A percentile compares a stretch with the other conserved stretches of the same genome.
Evolutionary conservation across 2,329 filamentous ascomycete genomes (phyloP).

Genomic region (Lecanicillium sp.): DNA sequence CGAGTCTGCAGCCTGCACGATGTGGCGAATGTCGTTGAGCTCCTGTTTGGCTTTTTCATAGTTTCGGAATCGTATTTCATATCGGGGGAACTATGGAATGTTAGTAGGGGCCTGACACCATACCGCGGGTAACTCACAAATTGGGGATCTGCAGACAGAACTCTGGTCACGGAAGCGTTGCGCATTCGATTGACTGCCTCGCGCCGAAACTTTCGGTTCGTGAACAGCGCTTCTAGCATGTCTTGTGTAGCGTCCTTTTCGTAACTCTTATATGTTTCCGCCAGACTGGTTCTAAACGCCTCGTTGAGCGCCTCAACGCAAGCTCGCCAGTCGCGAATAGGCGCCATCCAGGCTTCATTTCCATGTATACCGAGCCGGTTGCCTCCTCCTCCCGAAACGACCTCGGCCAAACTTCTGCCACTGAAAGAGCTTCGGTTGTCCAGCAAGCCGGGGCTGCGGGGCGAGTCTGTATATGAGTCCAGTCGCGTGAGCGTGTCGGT

Average conservation of each 20-base stretch:
- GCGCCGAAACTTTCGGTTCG: constrained; percentile 35
- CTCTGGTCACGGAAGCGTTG: constrained; percentile 36
- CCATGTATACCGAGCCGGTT: constrained; percentile 19
- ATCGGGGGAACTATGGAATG: constrained; percentile 32
- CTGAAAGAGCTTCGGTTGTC: constrained; percentile 35
- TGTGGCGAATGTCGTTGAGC: constrained; percentile 31
- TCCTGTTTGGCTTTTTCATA: constrained; percentile 41
- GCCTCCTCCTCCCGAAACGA: constrained; percentile 22
- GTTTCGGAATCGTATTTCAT: constrained; percentile 42
- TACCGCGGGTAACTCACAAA: constrained; percentile 35
- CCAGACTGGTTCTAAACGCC: constrained; percentile 34
- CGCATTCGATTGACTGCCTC: constrained; percentile 41
- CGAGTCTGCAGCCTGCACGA: constrained; percentile 36
- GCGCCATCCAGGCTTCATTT: constrained; percentile 30
- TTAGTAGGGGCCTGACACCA: constrained; percentile 8
- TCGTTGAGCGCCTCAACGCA: constrained; percentile 37
- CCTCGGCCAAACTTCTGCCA: constrained; percentile 29
- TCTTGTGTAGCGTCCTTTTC: constrained; percentile 37
- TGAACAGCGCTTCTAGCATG: constrained; percentile 38
- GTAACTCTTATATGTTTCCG: constrained; percentile 40
- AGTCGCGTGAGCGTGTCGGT: constrained; percentile 21
- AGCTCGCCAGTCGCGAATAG: constrained; percentile 39
- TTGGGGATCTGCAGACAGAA: constrained; percentile 38
- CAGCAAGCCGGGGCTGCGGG: constrained; percentile 25
- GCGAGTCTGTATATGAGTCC: constrained; percentile 27